phyloP scores from a whole-genome alignment of 1,284 basidiomycete genomes.

The Ganoderma lucidum region DNA sequence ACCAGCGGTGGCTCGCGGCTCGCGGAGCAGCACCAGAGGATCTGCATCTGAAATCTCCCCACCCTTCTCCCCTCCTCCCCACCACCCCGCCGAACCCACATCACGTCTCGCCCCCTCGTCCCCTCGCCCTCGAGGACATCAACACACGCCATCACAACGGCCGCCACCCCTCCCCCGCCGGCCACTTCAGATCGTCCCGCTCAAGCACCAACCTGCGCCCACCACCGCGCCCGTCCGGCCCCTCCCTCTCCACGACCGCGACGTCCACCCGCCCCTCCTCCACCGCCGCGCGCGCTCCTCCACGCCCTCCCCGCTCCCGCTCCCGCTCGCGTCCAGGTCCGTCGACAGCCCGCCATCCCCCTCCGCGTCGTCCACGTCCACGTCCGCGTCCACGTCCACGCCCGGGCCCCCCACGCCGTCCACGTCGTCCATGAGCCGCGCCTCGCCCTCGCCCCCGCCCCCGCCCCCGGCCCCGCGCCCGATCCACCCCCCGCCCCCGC shows the following conservation, averaged over 20 bases:
- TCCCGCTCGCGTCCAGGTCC: conserved; percentile 30
- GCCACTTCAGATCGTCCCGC: conserved; percentile 68
- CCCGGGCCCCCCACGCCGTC: conserved; percentile 16
- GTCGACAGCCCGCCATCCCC: conserved; percentile 31
- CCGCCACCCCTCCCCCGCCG: conserved; percentile 65
- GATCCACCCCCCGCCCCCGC: conserved; percentile 10
- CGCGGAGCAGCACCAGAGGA: not conserved
- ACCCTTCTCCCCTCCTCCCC: not conserved
- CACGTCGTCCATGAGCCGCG: conserved; percentile 38
- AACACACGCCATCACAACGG: conserved; percentile 42
- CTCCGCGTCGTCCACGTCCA: conserved; percentile 2
- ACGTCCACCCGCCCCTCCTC: conserved; percentile 43
- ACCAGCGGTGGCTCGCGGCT: not conserved
- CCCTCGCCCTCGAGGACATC: not conserved
- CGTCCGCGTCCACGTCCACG: conserved; percentile 6
- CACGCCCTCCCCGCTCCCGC: conserved; percentile 26
- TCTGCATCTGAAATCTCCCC: not conserved
- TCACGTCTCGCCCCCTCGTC: not conserved
- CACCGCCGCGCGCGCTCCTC: conserved; percentile 38
- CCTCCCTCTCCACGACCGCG: conserved; percentile 37
- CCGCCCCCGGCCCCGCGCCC: conserved; percentile 34
- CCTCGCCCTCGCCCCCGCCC: conserved; percentile 40
- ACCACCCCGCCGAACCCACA: no score
- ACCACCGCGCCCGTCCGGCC: conserved; percentile 27
- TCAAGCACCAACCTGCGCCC: conserved; percentile 40